Base-by-base conservation (phyloP, 805 yeast species). In the Candida ortonii region DNA sequence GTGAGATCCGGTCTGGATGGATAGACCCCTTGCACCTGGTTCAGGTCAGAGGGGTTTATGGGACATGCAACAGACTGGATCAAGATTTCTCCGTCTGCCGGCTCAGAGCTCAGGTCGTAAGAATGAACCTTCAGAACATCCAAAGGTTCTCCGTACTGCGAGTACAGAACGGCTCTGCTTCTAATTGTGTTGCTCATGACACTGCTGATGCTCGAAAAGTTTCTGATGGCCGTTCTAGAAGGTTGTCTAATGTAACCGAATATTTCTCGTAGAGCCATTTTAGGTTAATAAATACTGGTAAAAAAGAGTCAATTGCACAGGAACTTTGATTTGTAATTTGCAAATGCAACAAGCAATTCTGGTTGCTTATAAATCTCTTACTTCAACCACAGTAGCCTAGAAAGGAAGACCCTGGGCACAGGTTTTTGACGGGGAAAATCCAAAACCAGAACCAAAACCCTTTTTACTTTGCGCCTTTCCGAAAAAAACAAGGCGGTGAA, bases 1-100 rank as follows among this genome's bases (percentile, higher is more conserved):
- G 72, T 67, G 37, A 78, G 68, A 25, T 68, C 76, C 0, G 95
- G 95, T 38, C 69, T 73, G 8, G 87, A 73, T 1, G 95, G 95
- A 48, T 89, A 89, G 0, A 80, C 85, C 14, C 96, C 97, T 55
- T 80, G 85, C 25, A 80, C 67, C 58, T 88, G 96, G 53, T 83
- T 83, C 54, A 86, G 67, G 55, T 89, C 97, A 0, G 95, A 83
- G 0, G 97, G 97, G 53, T 89, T 89, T 44, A 89, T 70, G 1
- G 97, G 96, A 43, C 84, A 75, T 0, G 94, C 95, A 23, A 88
- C 54, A 1, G 87, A 62, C 49, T 79, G 72, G 36, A 86, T 56
- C n/a, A 86, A 62, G 10, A 86, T 65, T 34, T 80, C 65, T 41
- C 70, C 57, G 15, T 59, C 52, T 11, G 51, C 50, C 22, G 76